These are phyloP conservation scores for Thymus mandschuricus DNA, from an alignment of 257 asterid species.

Conservation along the genomic window DNA sequence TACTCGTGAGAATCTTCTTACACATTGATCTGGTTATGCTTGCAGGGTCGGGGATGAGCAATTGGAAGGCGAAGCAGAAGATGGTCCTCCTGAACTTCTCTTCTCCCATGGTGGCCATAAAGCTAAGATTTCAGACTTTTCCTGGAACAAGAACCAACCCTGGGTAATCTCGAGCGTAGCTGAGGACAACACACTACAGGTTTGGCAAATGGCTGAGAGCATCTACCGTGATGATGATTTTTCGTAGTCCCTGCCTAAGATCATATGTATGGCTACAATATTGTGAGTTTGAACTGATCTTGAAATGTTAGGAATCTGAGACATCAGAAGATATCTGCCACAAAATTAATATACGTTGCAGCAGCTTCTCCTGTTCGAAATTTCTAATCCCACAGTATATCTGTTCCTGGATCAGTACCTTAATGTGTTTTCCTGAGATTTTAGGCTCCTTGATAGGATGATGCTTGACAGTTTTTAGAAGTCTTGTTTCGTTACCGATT, in stretches of 20 bases:
- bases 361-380: not conserved
- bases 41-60: constrained; percentile 95
- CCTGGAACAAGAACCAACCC: constrained; percentile 86
- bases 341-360: not conserved
- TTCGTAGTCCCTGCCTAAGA: constrained; percentile 18
- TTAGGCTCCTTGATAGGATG: too few relatives aligned
- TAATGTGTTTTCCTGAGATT: too few relatives aligned
- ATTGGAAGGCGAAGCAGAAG: constrained; percentile 98
- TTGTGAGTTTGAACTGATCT: not conserved
- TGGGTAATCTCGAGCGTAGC: constrained; percentile 98
- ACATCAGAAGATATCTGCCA: constrained; percentile 6
- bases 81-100: constrained; percentile 94
- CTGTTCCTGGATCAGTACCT: not conserved
- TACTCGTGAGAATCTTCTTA: not conserved
- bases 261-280: not conserved
- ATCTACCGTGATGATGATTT: constrained; percentile 71
- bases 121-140: constrained; percentile 88
- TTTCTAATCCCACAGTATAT: not conserved
- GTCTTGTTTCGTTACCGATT: too few relatives aligned
- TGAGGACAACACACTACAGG: constrained; percentile 83
- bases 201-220: constrained; percentile 97
- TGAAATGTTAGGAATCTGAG: constrained; percentile 11
- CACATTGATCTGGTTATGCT: not conserved
- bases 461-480: too few relatives aligned
- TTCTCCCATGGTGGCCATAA: constrained; percentile 98